Percentiles rank a stretch among this genome's conserved stretches.
Evolutionary conservation across 2,329 filamentous ascomycete genomes (phyloP).

Genomic region (Ophiosphaerella korrae): DNA sequence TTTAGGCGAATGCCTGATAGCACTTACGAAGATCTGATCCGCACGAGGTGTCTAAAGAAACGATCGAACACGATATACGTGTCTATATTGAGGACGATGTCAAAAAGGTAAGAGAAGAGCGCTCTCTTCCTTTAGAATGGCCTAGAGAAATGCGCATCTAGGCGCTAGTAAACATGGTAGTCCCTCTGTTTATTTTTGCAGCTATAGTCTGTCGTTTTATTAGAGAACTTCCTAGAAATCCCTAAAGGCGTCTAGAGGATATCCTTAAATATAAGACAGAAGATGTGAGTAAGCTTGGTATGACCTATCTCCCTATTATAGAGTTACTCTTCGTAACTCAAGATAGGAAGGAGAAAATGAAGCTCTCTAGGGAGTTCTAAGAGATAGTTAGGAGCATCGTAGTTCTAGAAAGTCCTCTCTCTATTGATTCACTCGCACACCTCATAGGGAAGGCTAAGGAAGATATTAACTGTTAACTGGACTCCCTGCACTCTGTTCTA

Average conservation of each 20-base stretch:
- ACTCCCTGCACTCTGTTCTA: conserved; percentile 18
- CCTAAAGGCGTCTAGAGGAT: no score
- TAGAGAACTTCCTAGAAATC: neutral
- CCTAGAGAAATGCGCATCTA: conserved; percentile 10
- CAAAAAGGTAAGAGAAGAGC: neutral
- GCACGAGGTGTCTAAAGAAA: conserved; percentile 1
- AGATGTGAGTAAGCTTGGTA: no score
- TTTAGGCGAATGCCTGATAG: conserved; percentile 6
- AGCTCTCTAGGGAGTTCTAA: conserved; percentile 1
- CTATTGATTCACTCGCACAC: conserved; percentile 8
- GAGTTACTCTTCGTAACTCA: neutral
- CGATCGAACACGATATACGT: neutral
- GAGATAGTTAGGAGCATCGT: conserved; percentile 16
- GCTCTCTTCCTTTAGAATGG: no score
- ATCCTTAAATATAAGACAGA: no score
- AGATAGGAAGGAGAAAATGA: conserved; percentile 4
- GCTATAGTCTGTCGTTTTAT: conserved; percentile 17
- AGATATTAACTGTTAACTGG: conserved; percentile 12
- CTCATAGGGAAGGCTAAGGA: conserved; percentile 8
- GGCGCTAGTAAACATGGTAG: conserved; percentile 26
- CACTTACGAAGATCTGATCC: conserved; percentile 7
- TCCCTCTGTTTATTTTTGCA: conserved; percentile 40
- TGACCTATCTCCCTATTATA: no score
- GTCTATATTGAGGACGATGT: neutral
- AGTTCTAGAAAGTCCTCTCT: conserved; percentile 14